Conservation (phyloP, 805 yeast species). For the Priceomyces melissophilus region DNA sequence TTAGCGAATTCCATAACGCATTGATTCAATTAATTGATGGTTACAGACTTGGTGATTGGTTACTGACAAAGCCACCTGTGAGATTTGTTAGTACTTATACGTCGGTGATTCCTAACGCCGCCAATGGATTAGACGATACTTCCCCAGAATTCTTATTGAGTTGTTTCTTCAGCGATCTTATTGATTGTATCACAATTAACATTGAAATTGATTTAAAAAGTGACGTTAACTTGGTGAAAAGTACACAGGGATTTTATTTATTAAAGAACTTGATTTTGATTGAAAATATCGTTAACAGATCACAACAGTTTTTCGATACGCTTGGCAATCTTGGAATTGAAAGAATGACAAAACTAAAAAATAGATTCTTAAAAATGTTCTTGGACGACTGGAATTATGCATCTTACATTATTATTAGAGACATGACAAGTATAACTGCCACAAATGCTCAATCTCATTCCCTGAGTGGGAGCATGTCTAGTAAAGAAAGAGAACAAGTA, state of each 20-base stretch:
- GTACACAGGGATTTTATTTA: constrained; percentile 64
- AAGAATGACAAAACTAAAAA: constrained; percentile 65
- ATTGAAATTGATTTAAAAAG: constrained; percentile 58
- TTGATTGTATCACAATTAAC: constrained; percentile 67
- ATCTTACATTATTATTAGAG: constrained; percentile 69
- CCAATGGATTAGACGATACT: constrained; percentile 32
- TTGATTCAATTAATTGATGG: constrained; percentile 47
- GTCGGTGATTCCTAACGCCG: constrained; percentile 41
- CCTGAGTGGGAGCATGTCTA: constrained; percentile 23
- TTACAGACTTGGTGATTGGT: constrained; percentile 63
- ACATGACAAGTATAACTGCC: constrained; percentile 66
- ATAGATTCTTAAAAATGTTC: constrained; percentile 68
- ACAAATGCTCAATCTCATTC: constrained; percentile 32
- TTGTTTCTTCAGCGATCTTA: constrained; percentile 68
- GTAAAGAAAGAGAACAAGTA: constrained; percentile 75
- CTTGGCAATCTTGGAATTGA: constrained; percentile 59
- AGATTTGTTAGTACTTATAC: constrained; percentile 42
- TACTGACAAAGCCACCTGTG: constrained; percentile 58
- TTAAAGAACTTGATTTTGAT: constrained; percentile 68
- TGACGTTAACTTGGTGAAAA: constrained; percentile 30
- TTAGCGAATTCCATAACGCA: constrained; percentile 60
- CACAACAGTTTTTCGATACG: constrained; percentile 48
- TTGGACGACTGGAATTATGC: constrained; percentile 77
- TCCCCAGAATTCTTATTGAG: constrained; percentile 54
- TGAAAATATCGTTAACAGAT: constrained; percentile 67